A percentile compares a stretch with the other conserved stretches of the same genome.
Evolutionary conservation across 2,329 filamentous ascomycete species (phyloP).

Genomic region (Cytospora mali): DNA sequence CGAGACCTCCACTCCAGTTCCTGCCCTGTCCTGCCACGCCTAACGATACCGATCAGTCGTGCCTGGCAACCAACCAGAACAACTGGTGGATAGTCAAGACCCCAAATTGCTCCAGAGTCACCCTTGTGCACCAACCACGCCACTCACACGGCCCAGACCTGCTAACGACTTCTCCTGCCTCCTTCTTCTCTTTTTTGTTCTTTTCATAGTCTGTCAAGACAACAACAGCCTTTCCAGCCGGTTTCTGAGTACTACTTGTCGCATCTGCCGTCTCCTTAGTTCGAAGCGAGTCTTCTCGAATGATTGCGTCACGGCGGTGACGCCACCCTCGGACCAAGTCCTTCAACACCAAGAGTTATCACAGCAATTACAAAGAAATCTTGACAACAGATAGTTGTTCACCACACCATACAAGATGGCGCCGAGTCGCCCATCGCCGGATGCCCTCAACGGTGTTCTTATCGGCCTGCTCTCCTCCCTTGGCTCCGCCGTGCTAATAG

Average conservation of each 20-base stretch:
- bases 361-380: not conserved
- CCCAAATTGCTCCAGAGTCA: slow-evolving; percentile 12
- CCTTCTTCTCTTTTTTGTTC: slow-evolving; percentile 2
- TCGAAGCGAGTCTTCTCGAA: slow-evolving; percentile 27
- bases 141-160: slow-evolving; percentile 8
- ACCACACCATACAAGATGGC: slow-evolving; percentile 24
- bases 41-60: slow-evolving; percentile 11
- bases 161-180: slow-evolving; percentile 8
- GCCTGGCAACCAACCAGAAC: slow-evolving; percentile 18
- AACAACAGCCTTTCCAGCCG: not conserved
- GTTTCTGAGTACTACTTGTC: slow-evolving; percentile 3
- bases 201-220: not conserved
- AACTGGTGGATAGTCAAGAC: slow-evolving; percentile 7
- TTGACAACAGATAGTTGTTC: not conserved
- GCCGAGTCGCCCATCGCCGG: slow-evolving; percentile 35
- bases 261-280: not conserved
- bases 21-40: slow-evolving; percentile 14
- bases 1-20: not conserved
- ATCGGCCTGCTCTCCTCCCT: slow-evolving; percentile 95
- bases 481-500: slow-evolving; percentile 84
- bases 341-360: slow-evolving; percentile 13
- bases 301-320: slow-evolving; percentile 31
- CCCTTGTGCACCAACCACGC: slow-evolving; percentile 14
- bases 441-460: slow-evolving; percentile 73
- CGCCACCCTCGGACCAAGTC: slow-evolving; percentile 29